Base-by-base conservation (phyloP, 257 asterid genomes). In the Anisodus tanguticus region DNA sequence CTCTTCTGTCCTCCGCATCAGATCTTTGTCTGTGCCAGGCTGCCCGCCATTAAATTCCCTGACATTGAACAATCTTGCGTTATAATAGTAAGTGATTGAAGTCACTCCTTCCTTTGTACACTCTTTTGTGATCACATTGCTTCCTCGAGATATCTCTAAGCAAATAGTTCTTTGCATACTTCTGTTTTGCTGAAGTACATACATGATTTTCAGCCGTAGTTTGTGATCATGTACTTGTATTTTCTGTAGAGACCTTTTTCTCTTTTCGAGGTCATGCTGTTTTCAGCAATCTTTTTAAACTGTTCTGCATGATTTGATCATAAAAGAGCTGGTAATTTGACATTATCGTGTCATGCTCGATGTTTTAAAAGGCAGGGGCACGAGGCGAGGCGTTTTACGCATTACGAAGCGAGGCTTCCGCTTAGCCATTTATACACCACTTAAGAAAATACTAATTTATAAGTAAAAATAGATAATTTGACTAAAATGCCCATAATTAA, bases 131-230 rank as follows among this genome's bases (percentile, higher is more conserved):
- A 49, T 51, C 62, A 26, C 81, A 51, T 49, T 76, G 47, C 26
- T 76, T 51, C 81, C 43, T 26, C 4, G 13, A 76, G 63, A 76
- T 76, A 51, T 76, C 81, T 51, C 63, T 51, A 53, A 76, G 81
- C 17, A 76, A 76, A 76, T 22, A n/a, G 13, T 76, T 76, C 81
- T 76, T 49, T 76, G 51, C 81, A 76, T 51, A 51, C 63, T 51
- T 76, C 22, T 76, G 47, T 76, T 76, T 55, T 22, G 47, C 51
- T 51, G 47, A 45, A 76, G 45, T 51, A 76, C 47, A 26, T 76
- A 16, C 47, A 6, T 51, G 62, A 49, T 51, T 76, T 76, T 76
- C 26, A 49, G 81, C 81, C 10, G 19, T 76, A 76, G 81, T 51
- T 76, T 76, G 47, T 51, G 63, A 51, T 76, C 81, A 10, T 43